phyloP scores from a whole-genome alignment of 1,284 basidiomycete genomes.

The Singerocomus rubriflavus region DNA sequence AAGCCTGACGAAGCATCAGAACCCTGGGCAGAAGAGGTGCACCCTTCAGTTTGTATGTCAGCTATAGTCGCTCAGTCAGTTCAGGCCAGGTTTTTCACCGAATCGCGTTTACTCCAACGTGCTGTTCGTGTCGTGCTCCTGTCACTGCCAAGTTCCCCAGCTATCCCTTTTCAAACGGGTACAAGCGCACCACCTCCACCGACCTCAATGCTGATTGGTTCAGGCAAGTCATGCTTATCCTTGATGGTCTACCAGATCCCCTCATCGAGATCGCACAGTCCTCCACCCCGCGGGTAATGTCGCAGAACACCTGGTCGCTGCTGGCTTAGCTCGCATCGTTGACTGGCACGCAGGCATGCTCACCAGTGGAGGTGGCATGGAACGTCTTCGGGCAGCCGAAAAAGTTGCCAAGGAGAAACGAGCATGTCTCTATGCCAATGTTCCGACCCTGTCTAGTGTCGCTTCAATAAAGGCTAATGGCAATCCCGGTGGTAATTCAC shows the following conservation, averaged over 20 bases:
- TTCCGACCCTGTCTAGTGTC: constrained; percentile 30
- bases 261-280: constrained; percentile 40
- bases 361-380: constrained; percentile 76
- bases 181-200: constrained; percentile 62
- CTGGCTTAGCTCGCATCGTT: constrained; percentile 88
- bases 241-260: neutral
- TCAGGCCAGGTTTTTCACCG: constrained; percentile 94
- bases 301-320: constrained; percentile 82
- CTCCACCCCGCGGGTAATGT: constrained; percentile 94
- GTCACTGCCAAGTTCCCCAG: constrained; percentile 80
- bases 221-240: constrained; percentile 45
- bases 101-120: constrained; percentile 89
- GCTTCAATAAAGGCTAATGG: constrained; percentile 45
- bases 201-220: constrained; percentile 87
- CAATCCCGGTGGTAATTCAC: constrained; percentile 20
- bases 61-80: constrained; percentile 6
- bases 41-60: constrained; percentile 12
- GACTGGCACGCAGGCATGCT: constrained; percentile 99
- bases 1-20: constrained; percentile 79
- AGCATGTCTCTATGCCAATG: constrained; percentile 73
- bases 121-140: constrained; percentile 84
- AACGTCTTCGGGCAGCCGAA: constrained; percentile 83
- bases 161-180: constrained; percentile 78
- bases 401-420: constrained; percentile 82
- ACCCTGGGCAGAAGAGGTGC: constrained; percentile 81